Evolutionary conservation across 2,329 filamentous ascomycete genomes (phyloP), one percentile per base, ranked within the genome.

Genomic region (Claviceps pazoutovae): DNA sequence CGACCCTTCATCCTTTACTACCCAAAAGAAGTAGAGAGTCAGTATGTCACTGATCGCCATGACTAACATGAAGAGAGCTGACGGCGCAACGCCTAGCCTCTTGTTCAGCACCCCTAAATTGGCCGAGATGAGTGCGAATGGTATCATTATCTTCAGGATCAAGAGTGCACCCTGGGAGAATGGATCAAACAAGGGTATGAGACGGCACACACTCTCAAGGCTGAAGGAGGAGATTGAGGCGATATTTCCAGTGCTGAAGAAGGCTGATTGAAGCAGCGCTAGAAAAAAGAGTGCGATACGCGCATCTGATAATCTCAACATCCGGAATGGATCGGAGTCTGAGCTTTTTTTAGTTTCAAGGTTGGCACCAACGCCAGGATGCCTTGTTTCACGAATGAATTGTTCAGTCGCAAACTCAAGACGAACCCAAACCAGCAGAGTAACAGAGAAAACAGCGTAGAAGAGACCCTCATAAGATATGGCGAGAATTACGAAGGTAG

Each of bases 381-480:
- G 13, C 8, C 36, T 14, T 7, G 2, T 48, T 26, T 47, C 13
- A 14, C 34, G n/a, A 17, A 11, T 43, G 11, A 21, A 43, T 26
- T 42, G 48, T 4, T 36, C 49, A 21, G 17, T 38, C 16, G 49
- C 30, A 34, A 16, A 51, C 66, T 98, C 93, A 1, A 98, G 75
- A n/a, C 83, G 82, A 37, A 96, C 87, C 93, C 93, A 98, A 51
- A 83, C 82, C 49, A 95, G 75, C 5, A 98, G 71, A 21, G 84
- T 86, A 51, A 85, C 72, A 62, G 83, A 89, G 68, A 96, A 98
- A 11, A 84, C 82, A 54, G 96, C 80, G 68, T 97, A 98, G 67
- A 98, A 98, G 2, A 98, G 75, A 0, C 91, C 91, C 67, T 98
- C 93, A 69, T 95, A 98, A 0, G 91, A 96, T 59, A 97, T 96